phyloP scores from a whole-genome alignment of 1,284 basidiomycete genomes.

The Ustilago hordei region DNA sequence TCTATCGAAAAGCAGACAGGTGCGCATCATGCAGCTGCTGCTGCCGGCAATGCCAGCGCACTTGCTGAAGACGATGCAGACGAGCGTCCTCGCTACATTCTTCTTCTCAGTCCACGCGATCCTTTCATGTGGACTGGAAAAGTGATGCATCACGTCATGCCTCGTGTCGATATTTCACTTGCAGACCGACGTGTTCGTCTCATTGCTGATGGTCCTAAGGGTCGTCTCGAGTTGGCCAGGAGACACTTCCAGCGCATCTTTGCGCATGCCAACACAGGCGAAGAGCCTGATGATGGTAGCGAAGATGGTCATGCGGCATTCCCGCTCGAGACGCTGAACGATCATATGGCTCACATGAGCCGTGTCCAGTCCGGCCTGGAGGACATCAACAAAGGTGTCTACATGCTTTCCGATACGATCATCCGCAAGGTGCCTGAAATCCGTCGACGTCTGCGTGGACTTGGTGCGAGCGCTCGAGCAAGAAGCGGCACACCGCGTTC shows the following conservation, averaged over 20 bases:
- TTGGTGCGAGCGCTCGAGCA: conserved; percentile 23
- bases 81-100: conserved; percentile 76
- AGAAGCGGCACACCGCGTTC: conserved; percentile 28
- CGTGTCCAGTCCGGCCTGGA: conserved; percentile 88
- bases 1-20: conserved; percentile 43
- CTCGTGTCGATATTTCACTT: conserved; percentile 61
- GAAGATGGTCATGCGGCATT: conserved; percentile 58
- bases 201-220: conserved; percentile 78
- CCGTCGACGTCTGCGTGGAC: conserved; percentile 46
- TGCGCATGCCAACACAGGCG: conserved; percentile 12
- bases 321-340: conserved; percentile 76
- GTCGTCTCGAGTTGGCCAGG: conserved; percentile 82
- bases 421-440: conserved; percentile 75
- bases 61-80: conserved; percentile 69
- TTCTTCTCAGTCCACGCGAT: conserved; percentile 86
- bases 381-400: conserved; percentile 88
- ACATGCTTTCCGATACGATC: conserved; percentile 90
- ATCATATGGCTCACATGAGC: conserved; percentile 92
- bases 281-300: conserved; percentile 62
- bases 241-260: conserved; percentile 75
- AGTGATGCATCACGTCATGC: conserved; percentile 74
- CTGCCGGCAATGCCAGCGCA: conserved; percentile 61
- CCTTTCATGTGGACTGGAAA: conserved; percentile 93
- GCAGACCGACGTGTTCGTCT: conserved; percentile 65
- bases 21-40: not conserved